Evolutionary conservation across 306 rosid genomes (phyloP), one percentile per base, ranked within the genome.

Genomic region (Quercus alba): DNA sequence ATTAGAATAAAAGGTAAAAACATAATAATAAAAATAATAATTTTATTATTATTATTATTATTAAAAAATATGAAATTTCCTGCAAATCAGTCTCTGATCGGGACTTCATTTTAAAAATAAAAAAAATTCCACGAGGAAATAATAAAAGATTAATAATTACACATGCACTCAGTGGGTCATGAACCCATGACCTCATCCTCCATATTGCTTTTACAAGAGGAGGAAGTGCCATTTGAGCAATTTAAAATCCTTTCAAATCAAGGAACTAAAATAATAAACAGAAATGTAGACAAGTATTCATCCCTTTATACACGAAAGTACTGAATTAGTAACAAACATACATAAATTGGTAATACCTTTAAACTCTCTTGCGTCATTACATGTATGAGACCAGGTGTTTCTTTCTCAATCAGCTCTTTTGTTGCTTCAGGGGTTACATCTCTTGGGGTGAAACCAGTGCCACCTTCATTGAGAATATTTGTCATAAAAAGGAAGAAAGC

Each of bases 391-490:
- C 99, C 97, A 68, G 97, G 97, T 78, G 97, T 94, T 89, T 94
- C 97, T 87, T 81, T 94, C 83, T 94, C 95, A 69, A 94, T 84
- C 88, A 91, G 77, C 80, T 75, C 86, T 84, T 94, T 93, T 63
- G 99, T 94, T 66, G 99, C 99, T 90, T 94, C 97, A 33, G 99
- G 99, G 56, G 99, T 94, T 75, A 93, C 87, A 82, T 93, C 99
- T 30, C 94, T 87, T 21, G 86, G 55, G 77, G 91, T 87, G 84
- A 88, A 93, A 74, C 99, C 99, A 33, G 99, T 93, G 76, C 97
- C 99, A 84, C 99, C 99, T 94, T 52, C 79, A 86, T 81, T 70
- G 56, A 23, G 64, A 54, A 55, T 26, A 70, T 74, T n/a, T 18
- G 73, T 28, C 59, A 68, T 59, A 59, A n/a, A 76, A 79, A 76